Evolutionary conservation across 2,329 filamentous ascomycete species (phyloP), one percentile per base, ranked within the genome.

Genomic region (Colletotrichum tamarilloi): DNA sequence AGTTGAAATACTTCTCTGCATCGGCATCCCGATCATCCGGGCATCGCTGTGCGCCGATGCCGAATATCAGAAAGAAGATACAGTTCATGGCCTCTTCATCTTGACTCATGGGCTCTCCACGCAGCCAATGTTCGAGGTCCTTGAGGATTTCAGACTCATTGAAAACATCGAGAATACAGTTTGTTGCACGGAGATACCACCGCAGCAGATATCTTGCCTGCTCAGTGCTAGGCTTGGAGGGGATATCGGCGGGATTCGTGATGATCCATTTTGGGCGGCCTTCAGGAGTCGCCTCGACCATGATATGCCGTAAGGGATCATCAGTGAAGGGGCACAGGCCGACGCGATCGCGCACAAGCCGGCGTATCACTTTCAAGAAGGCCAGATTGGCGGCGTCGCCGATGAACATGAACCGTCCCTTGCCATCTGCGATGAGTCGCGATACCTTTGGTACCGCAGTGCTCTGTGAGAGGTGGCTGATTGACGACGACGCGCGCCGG

Each of bases 341-440:
- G 4, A 83, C 64, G 19, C 78, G 76, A 26, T 79, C 76, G 5
- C 76, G 76, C 0, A 82, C 80, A 22, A 82, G 76, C 4, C 81
- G 77, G 0, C 81, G 79, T 16, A 82, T 81, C 26, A 80, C 80
- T 32, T 82, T 80, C 1, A 82, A 74, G 32, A 82, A 81, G 0
- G 80, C 80, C 6, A 82, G 35, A 4, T 80, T 82, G 8, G 80
- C 80, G 22, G 81, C 80, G 72, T 82, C 81, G n/a, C 81, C 81
- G 32, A 83, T 79, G 59, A 82, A 83, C 76, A 83, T 80, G 75
- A 80, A 80, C 35, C 77, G 79, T 19, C 80, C 80, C 46, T 79
- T 76, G 7, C 77, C 79, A 38, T 81, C 80, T 52, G 81, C 77
- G 7, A 82, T 76, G 12, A 82, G 77, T 1, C 81, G 76, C 9